Evolutionary conservation across 768 basidiomycete genomes (phyloP).

Genomic region (Russula earlei): DNA sequence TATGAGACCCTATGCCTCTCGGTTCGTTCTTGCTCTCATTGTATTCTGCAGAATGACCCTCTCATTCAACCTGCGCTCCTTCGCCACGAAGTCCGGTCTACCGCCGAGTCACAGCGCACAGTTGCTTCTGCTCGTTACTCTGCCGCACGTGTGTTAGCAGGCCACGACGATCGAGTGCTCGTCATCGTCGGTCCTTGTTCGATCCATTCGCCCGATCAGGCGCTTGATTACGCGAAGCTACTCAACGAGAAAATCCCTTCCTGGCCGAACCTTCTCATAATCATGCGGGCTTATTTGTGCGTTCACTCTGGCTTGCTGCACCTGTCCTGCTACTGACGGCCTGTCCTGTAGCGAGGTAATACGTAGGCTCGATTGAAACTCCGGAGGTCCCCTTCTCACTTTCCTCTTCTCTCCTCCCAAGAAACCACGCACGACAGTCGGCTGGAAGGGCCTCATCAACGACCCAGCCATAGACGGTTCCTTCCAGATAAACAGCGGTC

Average conservation of each 20-base stretch:
- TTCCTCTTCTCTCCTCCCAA: conserved; percentile 32
- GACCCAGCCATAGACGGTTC: conserved; percentile 94
- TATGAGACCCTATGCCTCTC: conserved; percentile 30
- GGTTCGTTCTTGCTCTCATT: conserved; percentile 1
- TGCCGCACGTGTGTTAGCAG: conserved; percentile 71
- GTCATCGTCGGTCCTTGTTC: conserved; percentile 96
- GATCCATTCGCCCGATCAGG: conserved; percentile 83
- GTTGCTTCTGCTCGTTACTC: conserved; percentile 73
- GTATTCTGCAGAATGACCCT: conserved; percentile 75
- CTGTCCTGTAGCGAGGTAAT: conserved; percentile 33
- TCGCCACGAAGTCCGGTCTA: conserved; percentile 72
- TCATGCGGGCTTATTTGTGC: conserved; percentile 97
- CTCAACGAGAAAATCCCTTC: conserved; percentile 56
- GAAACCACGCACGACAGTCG: conserved; percentile 96
- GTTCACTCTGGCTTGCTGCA: conserved; percentile 28
- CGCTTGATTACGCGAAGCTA: conserved; percentile 69
- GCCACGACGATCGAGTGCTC: conserved; percentile 76
- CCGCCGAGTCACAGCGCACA: conserved; percentile 54
- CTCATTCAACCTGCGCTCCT: conserved; percentile 89
- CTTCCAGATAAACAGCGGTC: conserved; percentile 95
- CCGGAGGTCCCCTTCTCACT: background rate
- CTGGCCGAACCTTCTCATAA: conserved; percentile 72
- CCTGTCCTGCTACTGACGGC: conserved; percentile 19
- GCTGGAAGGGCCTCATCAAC: conserved; percentile 94
- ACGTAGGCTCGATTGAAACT: background rate